Evolutionary conservation across 257 asterid species (phyloP).

Genomic region (Nicotiana sylvestris): DNA sequence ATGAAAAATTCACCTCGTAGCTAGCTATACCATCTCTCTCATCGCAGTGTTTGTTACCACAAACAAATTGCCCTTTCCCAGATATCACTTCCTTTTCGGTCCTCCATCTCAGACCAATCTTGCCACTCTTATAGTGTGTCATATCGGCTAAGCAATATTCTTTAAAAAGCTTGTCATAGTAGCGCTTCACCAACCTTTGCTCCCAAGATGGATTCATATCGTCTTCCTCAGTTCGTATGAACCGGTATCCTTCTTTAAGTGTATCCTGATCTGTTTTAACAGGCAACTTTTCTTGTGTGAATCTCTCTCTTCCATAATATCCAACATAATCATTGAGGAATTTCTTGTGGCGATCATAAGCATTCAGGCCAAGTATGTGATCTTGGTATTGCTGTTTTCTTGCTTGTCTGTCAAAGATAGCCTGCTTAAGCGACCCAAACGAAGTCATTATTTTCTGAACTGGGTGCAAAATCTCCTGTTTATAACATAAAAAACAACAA

Average conservation of each 20-base stretch:
- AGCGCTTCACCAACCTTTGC: conserved; percentile 93
- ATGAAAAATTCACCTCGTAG: conserved; percentile 95
- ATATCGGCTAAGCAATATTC: conserved; percentile 99
- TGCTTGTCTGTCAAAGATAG: conserved; percentile 75
- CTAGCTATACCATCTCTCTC: conserved; percentile 69
- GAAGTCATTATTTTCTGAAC: conserved; percentile 50
- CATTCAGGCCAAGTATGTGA: conserved; percentile 88
- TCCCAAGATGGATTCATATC: conserved; percentile 90
- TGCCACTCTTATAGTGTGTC: conserved; percentile 92
- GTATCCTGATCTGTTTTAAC: conserved; percentile 94
- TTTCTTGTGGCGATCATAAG: conserved; percentile 93
- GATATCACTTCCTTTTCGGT: conserved; percentile 92
- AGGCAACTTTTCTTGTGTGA: conserved; percentile 50
- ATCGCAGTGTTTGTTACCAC: conserved; percentile 91
- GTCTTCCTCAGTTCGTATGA: conserved; percentile 62
- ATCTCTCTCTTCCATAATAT: conserved; percentile 66
- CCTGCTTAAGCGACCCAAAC: conserved; percentile 72
- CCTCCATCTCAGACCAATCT: conserved; percentile 99
- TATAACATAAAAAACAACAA: not conserved
- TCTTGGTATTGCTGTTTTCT: conserved; percentile 93
- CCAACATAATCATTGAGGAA: conserved; percentile 71
- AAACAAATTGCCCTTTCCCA: conserved; percentile 97
- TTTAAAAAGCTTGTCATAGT: conserved; percentile 80
- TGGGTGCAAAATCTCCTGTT: not conserved
- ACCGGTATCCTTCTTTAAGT: conserved; percentile 94